Conservation (phyloP, 2,329 filamentous ascomycete species). For the Lasiodiplodia citricola region DNA sequence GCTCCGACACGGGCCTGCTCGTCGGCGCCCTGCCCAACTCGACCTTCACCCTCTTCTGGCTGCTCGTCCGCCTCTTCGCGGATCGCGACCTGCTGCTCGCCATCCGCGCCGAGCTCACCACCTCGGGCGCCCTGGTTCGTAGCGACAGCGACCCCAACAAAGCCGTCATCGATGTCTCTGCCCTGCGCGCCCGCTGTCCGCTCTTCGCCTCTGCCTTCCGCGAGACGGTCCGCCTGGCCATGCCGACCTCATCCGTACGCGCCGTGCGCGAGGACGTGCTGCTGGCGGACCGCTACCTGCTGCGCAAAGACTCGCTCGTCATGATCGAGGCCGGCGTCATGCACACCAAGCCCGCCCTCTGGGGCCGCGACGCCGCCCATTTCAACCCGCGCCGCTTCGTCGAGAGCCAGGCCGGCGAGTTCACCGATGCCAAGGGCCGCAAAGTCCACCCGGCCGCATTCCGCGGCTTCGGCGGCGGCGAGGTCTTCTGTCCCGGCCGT, state of each 20-base stretch:
- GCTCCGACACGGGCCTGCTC: slow-evolving; percentile 34
- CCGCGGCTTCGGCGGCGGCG: slow-evolving; percentile 14
- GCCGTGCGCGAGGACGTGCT: slow-evolving; percentile 50
- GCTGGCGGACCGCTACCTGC: slow-evolving; percentile 56
- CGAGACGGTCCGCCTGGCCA: slow-evolving; percentile 52
- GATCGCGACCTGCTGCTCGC: slow-evolving; percentile 45
- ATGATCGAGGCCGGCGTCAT: slow-evolving; percentile 53
- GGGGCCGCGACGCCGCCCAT: slow-evolving; percentile 49
- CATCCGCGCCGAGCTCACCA: slow-evolving; percentile 47
- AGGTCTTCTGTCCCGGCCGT: slow-evolving; percentile 10
- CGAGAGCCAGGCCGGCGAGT: background rate
- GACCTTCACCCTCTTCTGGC: slow-evolving; percentile 52
- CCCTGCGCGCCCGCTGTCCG: slow-evolving; percentile 48
- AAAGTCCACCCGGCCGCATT: slow-evolving; percentile 1
- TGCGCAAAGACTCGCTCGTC: slow-evolving; percentile 50
- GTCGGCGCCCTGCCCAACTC: slow-evolving; percentile 52
- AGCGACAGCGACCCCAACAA: background rate
- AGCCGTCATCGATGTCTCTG: slow-evolving; percentile 43
- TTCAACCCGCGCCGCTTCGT: slow-evolving; percentile 46
- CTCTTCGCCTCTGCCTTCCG: slow-evolving; percentile 53
- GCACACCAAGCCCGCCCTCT: slow-evolving; percentile 49
- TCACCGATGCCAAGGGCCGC: slow-evolving; percentile 31
- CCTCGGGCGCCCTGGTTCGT: slow-evolving; percentile 41
- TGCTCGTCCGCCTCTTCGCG: slow-evolving; percentile 51
- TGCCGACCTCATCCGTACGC: slow-evolving; percentile 48